phyloP scores from a whole-genome alignment of 2,329 filamentous ascomycete genomes.

The Beauveria sp. region DNA sequence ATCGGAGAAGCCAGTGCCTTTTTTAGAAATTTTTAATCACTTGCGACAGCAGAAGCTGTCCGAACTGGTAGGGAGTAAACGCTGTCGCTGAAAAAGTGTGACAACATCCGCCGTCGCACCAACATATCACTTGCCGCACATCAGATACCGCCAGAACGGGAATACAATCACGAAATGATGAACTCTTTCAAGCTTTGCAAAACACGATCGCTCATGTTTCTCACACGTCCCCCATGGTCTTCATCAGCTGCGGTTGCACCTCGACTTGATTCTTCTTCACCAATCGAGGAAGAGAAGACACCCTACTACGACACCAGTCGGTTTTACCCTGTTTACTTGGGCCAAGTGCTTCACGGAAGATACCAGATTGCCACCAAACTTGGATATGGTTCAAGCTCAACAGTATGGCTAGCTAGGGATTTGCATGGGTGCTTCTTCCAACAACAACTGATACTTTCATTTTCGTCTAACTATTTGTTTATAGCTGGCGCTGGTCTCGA shows the following conservation, averaged over 20 bases:
- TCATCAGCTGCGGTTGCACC: background rate
- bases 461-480: background rate
- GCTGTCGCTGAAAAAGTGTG: no score
- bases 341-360: constrained; percentile 2
- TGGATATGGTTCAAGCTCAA: constrained; percentile 9
- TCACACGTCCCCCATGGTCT: background rate
- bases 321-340: constrained; percentile 1
- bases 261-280: background rate
- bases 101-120: no score
- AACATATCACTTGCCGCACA: no score
- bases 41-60: no score
- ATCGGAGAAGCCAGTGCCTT: no score
- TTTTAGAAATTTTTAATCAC: no score
- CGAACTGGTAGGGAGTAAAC: no score
- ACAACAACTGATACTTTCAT: background rate
- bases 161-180: no score
- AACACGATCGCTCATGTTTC: background rate
- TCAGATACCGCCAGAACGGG: no score
- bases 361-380: constrained; percentile 12
- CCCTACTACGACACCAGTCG: background rate
- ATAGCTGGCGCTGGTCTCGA: background rate
- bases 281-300: background rate
- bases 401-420: constrained; percentile 11
- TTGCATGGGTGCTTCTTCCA: background rate
- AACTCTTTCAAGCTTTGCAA: background rate